Conservation (phyloP, 179 eudicot genomes). For the Silene coronaria region DNA sequence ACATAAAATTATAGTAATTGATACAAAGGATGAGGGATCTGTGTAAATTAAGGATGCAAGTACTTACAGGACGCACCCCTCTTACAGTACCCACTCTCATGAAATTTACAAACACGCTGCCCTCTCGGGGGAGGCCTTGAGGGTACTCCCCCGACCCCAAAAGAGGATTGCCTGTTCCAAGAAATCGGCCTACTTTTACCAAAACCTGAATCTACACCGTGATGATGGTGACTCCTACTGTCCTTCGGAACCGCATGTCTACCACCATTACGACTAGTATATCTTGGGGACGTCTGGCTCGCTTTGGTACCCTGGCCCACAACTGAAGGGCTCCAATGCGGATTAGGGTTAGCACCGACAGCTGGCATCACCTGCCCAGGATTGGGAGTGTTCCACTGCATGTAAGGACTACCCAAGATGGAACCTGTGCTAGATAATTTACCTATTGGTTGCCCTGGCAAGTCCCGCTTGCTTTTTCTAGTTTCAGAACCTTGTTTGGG, state of each 20-base stretch:
- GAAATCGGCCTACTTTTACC: constrained; percentile 30
- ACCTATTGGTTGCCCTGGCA: constrained; percentile 26
- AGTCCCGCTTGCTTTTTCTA: constrained; percentile 23
- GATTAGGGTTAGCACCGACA: constrained; percentile 14
- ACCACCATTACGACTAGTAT: constrained; percentile 25
- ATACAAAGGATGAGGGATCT: constrained; percentile 24
- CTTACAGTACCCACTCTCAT: constrained; percentile 62
- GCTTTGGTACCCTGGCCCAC: constrained; percentile 16
- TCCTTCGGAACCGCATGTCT: constrained; percentile 46
- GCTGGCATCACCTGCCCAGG: constrained; percentile 20
- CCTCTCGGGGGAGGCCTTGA: constrained; percentile 39
- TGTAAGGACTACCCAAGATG: constrained; percentile 29
- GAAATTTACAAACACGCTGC: constrained; percentile 70
- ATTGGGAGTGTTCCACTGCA: constrained; percentile 19
- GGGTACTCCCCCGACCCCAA: constrained; percentile 37
- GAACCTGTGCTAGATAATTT: constrained; percentile 24
- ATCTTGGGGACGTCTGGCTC: constrained; percentile 32
- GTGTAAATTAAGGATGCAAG: constrained; percentile 44
- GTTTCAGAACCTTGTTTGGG: constrained; percentile 25
- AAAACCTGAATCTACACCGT: constrained; percentile 33
- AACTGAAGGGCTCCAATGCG: constrained; percentile 21
- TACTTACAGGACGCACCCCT: constrained; percentile 71
- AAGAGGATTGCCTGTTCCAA: constrained; percentile 40
- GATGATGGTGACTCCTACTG: constrained; percentile 30
- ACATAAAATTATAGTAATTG: constrained; percentile 26